Percentiles rank a stretch among this genome's conserved stretches.
phyloP scores from a whole-genome alignment of 2,329 filamentous ascomycete species.

The Fusarium udum region DNA sequence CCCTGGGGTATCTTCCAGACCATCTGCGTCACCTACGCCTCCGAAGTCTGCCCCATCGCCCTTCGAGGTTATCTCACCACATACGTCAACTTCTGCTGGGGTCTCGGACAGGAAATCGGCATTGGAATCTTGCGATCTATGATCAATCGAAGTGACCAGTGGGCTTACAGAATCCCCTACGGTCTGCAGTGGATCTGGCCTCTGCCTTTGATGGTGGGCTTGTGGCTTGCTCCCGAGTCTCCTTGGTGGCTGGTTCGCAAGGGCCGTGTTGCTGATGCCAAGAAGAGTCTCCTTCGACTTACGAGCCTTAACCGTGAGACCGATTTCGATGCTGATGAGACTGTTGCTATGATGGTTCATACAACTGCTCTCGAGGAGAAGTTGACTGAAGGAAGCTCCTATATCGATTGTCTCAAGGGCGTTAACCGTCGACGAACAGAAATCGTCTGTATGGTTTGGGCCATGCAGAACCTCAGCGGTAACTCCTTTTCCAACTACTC shows the following conservation, averaged over 20 bases:
- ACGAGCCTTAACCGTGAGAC: conserved; percentile 71
- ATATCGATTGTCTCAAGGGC: conserved; percentile 85
- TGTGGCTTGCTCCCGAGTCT: conserved; percentile 74
- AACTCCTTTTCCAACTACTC: conserved; percentile 73
- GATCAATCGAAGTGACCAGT: conserved; percentile 70
- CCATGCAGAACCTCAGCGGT: conserved; percentile 70
- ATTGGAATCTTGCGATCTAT: conserved; percentile 78
- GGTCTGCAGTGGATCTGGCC: conserved; percentile 84
- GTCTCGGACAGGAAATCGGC: conserved; percentile 75
- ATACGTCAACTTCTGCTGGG: conserved; percentile 82
- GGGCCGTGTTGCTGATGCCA: conserved; percentile 71
- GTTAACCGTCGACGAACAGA: conserved; percentile 80
- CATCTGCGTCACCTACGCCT: conserved; percentile 50
- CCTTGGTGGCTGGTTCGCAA: conserved; percentile 80
- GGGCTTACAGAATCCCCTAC: conserved; percentile 76
- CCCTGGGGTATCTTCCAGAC: conserved; percentile 41
- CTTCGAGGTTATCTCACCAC: conserved; percentile 77
- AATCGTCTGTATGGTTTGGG: conserved; percentile 72
- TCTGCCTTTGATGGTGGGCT: conserved; percentile 70
- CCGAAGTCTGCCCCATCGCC: conserved; percentile 77
- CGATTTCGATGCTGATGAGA: conserved; percentile 83
- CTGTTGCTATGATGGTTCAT: conserved; percentile 90
- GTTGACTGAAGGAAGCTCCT: conserved; percentile 77
- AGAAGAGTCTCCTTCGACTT: conserved; percentile 70
- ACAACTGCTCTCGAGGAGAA: conserved; percentile 83